phyloP scores from a whole-genome alignment of 805 yeast genomes.

The Zygotorulaspora sp. region DNA sequence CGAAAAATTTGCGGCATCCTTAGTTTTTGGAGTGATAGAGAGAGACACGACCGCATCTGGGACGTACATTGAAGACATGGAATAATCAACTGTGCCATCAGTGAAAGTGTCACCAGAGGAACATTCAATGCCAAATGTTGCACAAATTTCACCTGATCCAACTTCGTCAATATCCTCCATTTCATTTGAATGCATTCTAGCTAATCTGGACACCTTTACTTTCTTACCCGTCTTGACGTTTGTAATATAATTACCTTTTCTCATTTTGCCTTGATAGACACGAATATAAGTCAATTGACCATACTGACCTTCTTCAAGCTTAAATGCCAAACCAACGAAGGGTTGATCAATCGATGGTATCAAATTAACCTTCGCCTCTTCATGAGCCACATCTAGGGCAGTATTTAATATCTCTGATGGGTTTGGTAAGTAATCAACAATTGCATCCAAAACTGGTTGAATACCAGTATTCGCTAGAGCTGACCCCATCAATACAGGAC shows the following conservation, averaged over 20 bases:
- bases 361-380: slow-evolving; percentile 66
- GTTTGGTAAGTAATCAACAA: slow-evolving; percentile 91
- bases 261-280: slow-evolving; percentile 92
- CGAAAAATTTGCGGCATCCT: slow-evolving; percentile 84
- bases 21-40: slow-evolving; percentile 81
- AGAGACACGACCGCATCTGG: slow-evolving; percentile 98
- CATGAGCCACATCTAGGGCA: slow-evolving; percentile 69
- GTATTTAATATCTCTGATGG: slow-evolving; percentile 91
- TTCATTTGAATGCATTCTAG: slow-evolving; percentile 97
- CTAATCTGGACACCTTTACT: slow-evolving; percentile 88
- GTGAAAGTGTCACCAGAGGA: slow-evolving; percentile 98
- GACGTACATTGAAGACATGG: slow-evolving; percentile 97
- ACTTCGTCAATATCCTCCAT: slow-evolving; percentile 97
- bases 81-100: slow-evolving; percentile 69
- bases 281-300: slow-evolving; percentile 97
- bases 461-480: slow-evolving; percentile 95
- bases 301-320: slow-evolving; percentile 95
- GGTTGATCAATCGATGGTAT: slow-evolving; percentile 71
- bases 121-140: slow-evolving; percentile 98
- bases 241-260: slow-evolving; percentile 82
- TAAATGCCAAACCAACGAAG: slow-evolving; percentile 96
- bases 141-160: slow-evolving; percentile 98
- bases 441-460: slow-evolving; percentile 93
- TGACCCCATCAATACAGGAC: slow-evolving; percentile 99
- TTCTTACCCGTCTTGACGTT: slow-evolving; percentile 91